Evolutionary conservation across 116 monocot genomes (phyloP), one percentile per base, ranked within the genome.

Genomic region (Iris pallida): DNA sequence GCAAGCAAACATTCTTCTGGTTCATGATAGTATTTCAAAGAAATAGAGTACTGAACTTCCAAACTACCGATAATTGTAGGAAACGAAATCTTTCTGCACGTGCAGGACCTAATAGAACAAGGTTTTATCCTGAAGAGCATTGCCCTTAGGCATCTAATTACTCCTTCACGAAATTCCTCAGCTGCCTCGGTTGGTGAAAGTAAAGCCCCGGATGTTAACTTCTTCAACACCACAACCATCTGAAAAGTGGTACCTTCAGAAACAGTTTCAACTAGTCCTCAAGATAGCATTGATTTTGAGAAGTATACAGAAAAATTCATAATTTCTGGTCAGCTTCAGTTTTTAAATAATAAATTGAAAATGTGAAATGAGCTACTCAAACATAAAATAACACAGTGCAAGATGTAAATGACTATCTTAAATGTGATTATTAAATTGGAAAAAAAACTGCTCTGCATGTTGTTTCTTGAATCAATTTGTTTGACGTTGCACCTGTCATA

Each of bases 171-270:
- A 59, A 92, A 96, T 71, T 91, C 89, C 61, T 96, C 96, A 42
- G 89, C 65, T 49, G 85, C 84, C 68, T 87, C 82, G 42, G 77
- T 80, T 70, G 89, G 83, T 51, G 89, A 85, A 64, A 96, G 89
- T 82, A 92, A 71, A 44, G 96, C 96, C 19, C 89, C 96, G 47
- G 59, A 60, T 48, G 89, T 73, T 65, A 96, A 60, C 47, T 96
- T 96, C 72, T 96, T 92, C 61, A 96, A 68, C 78, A 96, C 71
- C 56, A 75, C 66, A 65, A 85, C 81, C 96, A 96, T 89, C 89
- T 96, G 78, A 45, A 81, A 71, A 69, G 62, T n/a, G 30, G 60
- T 61, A 55, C 54, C 67, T 53, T 55, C 16, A 17, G 70, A 16
- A 67, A 46, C 13, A 64, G 47, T 61, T 63, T n/a, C 51, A 66